These are phyloP conservation scores for Mycena latifolia DNA, from an alignment of 768 basidiomycete species.

Conservation along the genomic window DNA sequence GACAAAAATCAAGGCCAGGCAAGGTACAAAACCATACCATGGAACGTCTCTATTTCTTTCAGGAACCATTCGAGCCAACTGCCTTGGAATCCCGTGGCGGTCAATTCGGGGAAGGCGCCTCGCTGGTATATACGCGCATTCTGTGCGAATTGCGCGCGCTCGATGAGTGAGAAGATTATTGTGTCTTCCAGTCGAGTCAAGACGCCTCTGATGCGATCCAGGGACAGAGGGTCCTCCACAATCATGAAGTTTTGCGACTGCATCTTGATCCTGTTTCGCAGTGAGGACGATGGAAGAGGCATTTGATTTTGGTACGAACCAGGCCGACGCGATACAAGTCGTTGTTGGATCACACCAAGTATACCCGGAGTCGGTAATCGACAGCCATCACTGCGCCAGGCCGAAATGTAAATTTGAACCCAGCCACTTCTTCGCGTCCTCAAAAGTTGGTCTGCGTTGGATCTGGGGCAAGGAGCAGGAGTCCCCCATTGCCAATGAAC, in stretches of 20 bases:
- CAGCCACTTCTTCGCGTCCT: too few species aligned
- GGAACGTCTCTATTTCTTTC: constrained; percentile 94
- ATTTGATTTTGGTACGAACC: background rate
- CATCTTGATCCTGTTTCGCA: constrained; percentile 49
- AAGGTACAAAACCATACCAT: constrained; percentile 73
- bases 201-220: constrained; percentile 90
- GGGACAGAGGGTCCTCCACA: constrained; percentile 84
- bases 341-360: too few species aligned
- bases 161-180: constrained; percentile 98
- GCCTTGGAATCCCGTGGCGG: constrained; percentile 78
- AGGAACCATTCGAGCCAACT: constrained; percentile 99
- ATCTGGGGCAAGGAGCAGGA: too few species aligned
- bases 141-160: constrained; percentile 96
- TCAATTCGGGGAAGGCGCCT: constrained; percentile 84
- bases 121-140: constrained; percentile 90
- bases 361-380: too few species aligned
- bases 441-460: too few species aligned
- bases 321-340: too few species aligned
- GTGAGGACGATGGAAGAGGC: background rate
- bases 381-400: too few species aligned
- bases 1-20: constrained; percentile 6
- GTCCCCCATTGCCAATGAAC: too few species aligned
- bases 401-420: too few species aligned
- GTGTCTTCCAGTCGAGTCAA: constrained; percentile 96
- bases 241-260: constrained; percentile 78